Evolutionary conservation across 2,329 filamentous ascomycete species (phyloP).

Genomic region (Phoma sp.): DNA sequence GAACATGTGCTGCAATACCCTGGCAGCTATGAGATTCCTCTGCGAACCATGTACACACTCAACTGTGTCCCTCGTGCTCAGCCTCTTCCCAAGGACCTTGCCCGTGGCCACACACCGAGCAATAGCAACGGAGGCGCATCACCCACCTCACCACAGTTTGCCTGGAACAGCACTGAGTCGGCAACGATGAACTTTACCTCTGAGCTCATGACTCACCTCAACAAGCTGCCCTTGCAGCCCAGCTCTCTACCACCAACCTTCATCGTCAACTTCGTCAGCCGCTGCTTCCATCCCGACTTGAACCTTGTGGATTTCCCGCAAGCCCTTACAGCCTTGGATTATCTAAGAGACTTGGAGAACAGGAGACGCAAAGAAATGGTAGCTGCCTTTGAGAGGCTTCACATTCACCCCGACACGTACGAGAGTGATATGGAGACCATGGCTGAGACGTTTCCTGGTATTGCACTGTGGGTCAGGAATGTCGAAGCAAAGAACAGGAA

Average conservation of each 20-base stretch:
- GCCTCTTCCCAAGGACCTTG: slow-evolving; percentile 39
- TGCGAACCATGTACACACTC: slow-evolving; percentile 71
- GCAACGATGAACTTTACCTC: slow-evolving; percentile 57
- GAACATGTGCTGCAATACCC: slow-evolving; percentile 64
- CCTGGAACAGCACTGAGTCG: slow-evolving; percentile 42
- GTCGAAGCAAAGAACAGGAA: slow-evolving; percentile 54
- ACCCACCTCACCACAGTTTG: slow-evolving; percentile 37
- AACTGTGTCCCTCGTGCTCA: slow-evolving; percentile 64
- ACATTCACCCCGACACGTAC: slow-evolving; percentile 57
- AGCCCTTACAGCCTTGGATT: slow-evolving; percentile 69
- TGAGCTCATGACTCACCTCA: slow-evolving; percentile 62
- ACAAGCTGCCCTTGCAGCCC: slow-evolving; percentile 65
- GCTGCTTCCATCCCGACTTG: slow-evolving; percentile 63
- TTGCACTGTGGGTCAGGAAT: slow-evolving; percentile 61
- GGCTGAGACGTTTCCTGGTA: slow-evolving; percentile 59
- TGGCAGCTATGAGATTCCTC: slow-evolving; percentile 68
- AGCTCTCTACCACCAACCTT: slow-evolving; percentile 67
- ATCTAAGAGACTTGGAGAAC: slow-evolving; percentile 68
- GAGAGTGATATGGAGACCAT: slow-evolving; percentile 56
- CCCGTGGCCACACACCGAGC: slow-evolving; percentile 45
- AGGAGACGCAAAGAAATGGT: slow-evolving; percentile 65
- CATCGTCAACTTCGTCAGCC: slow-evolving; percentile 66
- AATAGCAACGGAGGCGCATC: slow-evolving; percentile 47
- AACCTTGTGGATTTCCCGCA: slow-evolving; percentile 69
- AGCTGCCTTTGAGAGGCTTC: slow-evolving; percentile 60